Conservation (phyloP, 2,329 filamentous ascomycete genomes). For the Venturia aucupariae region DNA sequence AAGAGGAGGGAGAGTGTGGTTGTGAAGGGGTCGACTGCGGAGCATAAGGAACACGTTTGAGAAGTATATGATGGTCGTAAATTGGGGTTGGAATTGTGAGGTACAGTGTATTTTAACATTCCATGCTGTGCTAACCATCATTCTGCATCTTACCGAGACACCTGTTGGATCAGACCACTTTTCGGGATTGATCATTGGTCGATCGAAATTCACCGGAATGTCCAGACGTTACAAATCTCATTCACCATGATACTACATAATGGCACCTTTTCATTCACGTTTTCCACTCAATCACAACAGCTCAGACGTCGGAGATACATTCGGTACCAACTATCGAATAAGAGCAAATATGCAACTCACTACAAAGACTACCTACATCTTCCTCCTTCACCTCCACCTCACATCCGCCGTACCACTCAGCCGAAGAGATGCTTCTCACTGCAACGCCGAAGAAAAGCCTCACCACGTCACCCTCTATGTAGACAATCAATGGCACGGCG, state of each 20-base stretch:
- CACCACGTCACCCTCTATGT: neutral
- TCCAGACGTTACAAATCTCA: neutral
- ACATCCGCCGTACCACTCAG: neutral
- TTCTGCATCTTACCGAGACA: neutral
- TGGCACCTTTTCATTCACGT: too few relatives aligned
- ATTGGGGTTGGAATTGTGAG: neutral
- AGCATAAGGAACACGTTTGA: neutral
- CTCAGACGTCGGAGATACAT: too few relatives aligned
- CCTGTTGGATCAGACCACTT: neutral
- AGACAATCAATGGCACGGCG: neutral
- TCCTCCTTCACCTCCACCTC: neutral
- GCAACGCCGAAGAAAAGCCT: neutral
- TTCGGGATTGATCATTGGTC: neutral
- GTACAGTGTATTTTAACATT: too few relatives aligned
- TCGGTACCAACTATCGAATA: neutral
- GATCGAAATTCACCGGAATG: too few relatives aligned
- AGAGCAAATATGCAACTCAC: neutral
- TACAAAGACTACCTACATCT: neutral
- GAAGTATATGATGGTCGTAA: neutral
- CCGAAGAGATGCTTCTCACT: neutral
- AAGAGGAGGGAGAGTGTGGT: constrained; percentile 4
- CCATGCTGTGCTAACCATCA: neutral
- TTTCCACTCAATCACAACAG: neutral
- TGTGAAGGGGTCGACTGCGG: neutral
- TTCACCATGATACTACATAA: neutral